Evolutionary conservation across 495 filamentous ascomycete species (phyloP).

Genomic region (Aspergillus mulundensis): DNA sequence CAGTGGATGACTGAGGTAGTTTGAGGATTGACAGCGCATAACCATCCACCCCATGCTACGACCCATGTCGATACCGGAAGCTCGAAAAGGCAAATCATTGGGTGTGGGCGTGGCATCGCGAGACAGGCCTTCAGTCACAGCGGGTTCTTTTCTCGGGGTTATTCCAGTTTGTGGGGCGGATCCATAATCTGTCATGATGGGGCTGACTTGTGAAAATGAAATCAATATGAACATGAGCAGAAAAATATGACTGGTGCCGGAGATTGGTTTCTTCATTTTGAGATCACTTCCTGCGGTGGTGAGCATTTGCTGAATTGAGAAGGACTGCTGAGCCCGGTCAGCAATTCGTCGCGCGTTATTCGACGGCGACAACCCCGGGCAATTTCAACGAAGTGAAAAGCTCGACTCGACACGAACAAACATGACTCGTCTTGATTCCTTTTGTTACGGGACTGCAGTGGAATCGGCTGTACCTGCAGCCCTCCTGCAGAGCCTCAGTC

Average conservation of each 20-base stretch:
- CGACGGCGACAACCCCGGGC: background rate
- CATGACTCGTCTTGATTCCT: background rate
- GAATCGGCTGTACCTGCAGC: constrained; percentile 12
- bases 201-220: background rate
- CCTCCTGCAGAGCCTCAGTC: constrained; percentile 17
- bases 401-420: background rate
- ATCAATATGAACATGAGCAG: background rate
- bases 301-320: constrained; percentile 4
- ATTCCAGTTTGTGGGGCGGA: background rate
- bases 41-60: background rate
- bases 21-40: constrained; percentile 2
- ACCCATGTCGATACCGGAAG: background rate
- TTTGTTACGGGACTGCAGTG: background rate
- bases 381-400: too few relatives aligned
- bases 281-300: background rate
- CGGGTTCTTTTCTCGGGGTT: background rate
- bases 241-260: background rate
- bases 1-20: background rate
- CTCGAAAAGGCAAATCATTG: background rate
- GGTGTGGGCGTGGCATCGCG: background rate
- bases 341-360: background rate
- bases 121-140: background rate
- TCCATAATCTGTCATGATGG: background rate
- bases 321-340: background rate
- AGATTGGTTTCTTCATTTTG: background rate